Base-by-base conservation (phyloP, 2,329 filamentous ascomycete species). In the Samsoniella hepiali region DNA sequence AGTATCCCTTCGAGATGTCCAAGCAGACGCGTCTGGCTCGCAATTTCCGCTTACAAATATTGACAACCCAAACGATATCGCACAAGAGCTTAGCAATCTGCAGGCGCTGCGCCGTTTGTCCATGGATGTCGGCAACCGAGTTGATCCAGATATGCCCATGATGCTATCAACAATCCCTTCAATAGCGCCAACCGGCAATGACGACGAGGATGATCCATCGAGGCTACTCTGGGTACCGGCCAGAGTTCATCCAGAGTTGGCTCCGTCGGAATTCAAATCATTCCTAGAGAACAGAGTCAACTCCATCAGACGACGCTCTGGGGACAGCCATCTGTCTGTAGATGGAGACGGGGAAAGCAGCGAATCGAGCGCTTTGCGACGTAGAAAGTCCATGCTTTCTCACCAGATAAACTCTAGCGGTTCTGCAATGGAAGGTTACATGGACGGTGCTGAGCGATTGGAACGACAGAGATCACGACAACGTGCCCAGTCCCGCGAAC, bases 341-440 rank as follows among this genome's bases (percentile, higher is more conserved):
- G 83, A 89, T 9, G 69, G 68, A 66, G 78, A 84, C 59, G 64
- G 78, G 67, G 82, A 68, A 65, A 85, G 71, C 79, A 86, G 66
- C 75, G 82, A 76, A 76, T 84, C 77, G 73, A 85, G 85, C 17
- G 84, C 90, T 45, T 74, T 98, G 66, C 84, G 88, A 69, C 86
- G 95, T 70, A 97, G 96, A 76, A 97, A 95, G 76, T 98, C 94
- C 0, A 97, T 96, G 91, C 82, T 99, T 5, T 98, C 94, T 6
- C 86, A 90, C 64, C 93, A 98, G 74, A 91, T 99, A 64, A 90
- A 86, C 67, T 86, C 87, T 5, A 82, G 83, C 9, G 83, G 83
- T 0, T 78, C 78, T 64, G 81, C 78, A 31, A 81, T 77, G 22
- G 82, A 86, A 44, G 88, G 86, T 45, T 96, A 95, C 73, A 82